These are phyloP conservation scores for Colletotrichum cordylinicola DNA, from an alignment of 2,329 filamentous ascomycete genomes.

Conservation along the genomic window DNA sequence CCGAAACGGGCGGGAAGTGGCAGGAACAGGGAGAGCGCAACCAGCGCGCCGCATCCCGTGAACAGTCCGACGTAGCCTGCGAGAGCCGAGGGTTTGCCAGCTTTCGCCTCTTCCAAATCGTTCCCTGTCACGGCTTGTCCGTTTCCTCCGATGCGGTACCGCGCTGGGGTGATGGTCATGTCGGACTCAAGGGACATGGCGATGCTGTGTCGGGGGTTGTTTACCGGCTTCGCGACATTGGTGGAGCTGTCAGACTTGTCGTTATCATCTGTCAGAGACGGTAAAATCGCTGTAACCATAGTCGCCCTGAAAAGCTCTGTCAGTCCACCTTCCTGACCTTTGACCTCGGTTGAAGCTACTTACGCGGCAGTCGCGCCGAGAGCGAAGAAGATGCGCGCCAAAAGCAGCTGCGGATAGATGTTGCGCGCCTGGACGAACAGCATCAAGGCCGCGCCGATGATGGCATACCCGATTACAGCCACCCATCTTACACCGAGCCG, in stretches of 20 bases:
- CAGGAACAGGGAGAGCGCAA: constrained; percentile 83
- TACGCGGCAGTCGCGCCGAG: constrained; percentile 88
- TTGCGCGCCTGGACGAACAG: constrained; percentile 85
- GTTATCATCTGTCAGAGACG: constrained; percentile 66
- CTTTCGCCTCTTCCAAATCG: constrained; percentile 27
- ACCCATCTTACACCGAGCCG: constrained; percentile 76
- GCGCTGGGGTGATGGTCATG: constrained; percentile 74
- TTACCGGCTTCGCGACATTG: constrained; percentile 34
- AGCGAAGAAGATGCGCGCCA: constrained; percentile 87
- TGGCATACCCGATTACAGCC: constrained; percentile 77
- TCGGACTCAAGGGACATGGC: constrained; percentile 76
- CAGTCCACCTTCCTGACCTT: neutral
- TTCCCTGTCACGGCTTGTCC: constrained; percentile 15
- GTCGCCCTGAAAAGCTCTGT: constrained; percentile 62
- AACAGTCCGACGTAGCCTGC: constrained; percentile 92
- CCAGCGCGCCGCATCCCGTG: constrained; percentile 87
- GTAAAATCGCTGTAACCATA: constrained; percentile 96
- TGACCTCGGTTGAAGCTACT: constrained; percentile 30
- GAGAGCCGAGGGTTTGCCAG: constrained; percentile 63
- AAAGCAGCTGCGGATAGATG: constrained; percentile 86
- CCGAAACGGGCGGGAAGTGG: constrained; percentile 84
- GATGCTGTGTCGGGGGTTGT: constrained; percentile 60
- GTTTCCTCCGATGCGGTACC: constrained; percentile 48
- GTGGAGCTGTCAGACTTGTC: constrained; percentile 30
- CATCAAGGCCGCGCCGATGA: constrained; percentile 79